Evolutionary conservation across 352 stramenopile species (phyloP), one percentile per base, ranked within the genome.

Genomic region (Phytophthora agathidicida): DNA sequence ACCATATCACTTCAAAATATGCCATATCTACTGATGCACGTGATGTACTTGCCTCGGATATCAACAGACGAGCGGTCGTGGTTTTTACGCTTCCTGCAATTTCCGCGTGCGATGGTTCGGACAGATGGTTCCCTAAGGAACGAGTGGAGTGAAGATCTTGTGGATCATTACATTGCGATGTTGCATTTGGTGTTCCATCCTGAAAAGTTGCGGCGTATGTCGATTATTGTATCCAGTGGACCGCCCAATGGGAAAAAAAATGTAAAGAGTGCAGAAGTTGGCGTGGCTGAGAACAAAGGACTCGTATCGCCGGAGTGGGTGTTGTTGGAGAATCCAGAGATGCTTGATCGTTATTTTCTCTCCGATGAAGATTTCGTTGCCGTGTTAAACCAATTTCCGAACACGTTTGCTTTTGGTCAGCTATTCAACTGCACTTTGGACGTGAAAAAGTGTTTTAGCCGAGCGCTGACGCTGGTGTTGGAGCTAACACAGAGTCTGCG

Each of bases 161-260:
- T 96, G 0, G 86, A 96, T 39, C 83, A 93, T 48, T 96, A 93
- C 49, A 70, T 96, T 22, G 83, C 84, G 5, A 93, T 96, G 84
- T 30, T 93, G 48, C 86, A 96, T 58, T 61, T 96, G 5, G 84
- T 96, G 0, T 96, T 96, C 39, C 85, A 96, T 50, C 86, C 86
- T 5, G 79, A 93, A 32, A 91, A 93, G 43, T 46, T 96, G n/a
- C 65, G 84, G 23, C 59, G 73, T 28, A 75, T 92, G 71, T 80
- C 82, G 2, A 76, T 87, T 8, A 44, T 94, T 26, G 83, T 94
- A 7, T 92, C 85, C 1, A 91, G 79, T 32, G 75, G 81, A 24
- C 60, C 78, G 20, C 48, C 65, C 1, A 75, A 68, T 45, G 70
- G 60, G 4, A 16, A 32, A 2, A 72, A 52, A 49, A 44, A 20